Evolutionary conservation across 176 grass and related monocot genomes (phyloP).

Genomic region (Triticum timopheevii): DNA sequence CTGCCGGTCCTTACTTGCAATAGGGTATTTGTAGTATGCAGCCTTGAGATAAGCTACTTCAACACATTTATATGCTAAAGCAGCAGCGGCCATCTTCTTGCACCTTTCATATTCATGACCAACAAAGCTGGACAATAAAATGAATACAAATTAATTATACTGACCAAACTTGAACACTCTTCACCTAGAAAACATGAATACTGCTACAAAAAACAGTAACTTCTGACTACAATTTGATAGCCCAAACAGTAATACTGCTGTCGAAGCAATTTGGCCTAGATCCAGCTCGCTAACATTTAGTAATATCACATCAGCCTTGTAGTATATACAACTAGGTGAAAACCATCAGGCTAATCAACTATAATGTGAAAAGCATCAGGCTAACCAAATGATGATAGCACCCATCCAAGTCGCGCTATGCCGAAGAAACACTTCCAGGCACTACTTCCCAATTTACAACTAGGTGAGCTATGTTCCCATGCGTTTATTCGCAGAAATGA

Average conservation of each 20-base stretch:
- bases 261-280: background rate
- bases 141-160: conserved; percentile 21
- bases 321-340: background rate
- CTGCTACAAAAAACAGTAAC: background rate
- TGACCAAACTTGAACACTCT: conserved; percentile 18
- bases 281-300: conserved; percentile 20
- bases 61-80: conserved; percentile 98
- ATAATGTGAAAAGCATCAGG: background rate
- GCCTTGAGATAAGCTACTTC: conserved; percentile 96
- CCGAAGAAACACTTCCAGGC: conserved; percentile 10
- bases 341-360: background rate
- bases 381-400: background rate
- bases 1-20: conserved; percentile 78
- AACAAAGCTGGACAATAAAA: conserved; percentile 67
- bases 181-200: conserved; percentile 6
- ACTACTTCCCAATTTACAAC: conserved; percentile 15
- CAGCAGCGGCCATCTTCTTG: conserved; percentile 84
- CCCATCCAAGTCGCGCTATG: background rate
- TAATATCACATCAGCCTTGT: background rate
- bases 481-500: background rate
- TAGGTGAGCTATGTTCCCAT: background rate
- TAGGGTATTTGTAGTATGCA: conserved; percentile 82
- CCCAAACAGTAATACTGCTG: conserved; percentile 17
- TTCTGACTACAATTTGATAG: conserved; percentile 1
- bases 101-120: conserved; percentile 85